Evolutionary conservation across 1,284 basidiomycete species (phyloP), one percentile per base, ranked within the genome.

Genomic region (Amylostereum chailletii): DNA sequence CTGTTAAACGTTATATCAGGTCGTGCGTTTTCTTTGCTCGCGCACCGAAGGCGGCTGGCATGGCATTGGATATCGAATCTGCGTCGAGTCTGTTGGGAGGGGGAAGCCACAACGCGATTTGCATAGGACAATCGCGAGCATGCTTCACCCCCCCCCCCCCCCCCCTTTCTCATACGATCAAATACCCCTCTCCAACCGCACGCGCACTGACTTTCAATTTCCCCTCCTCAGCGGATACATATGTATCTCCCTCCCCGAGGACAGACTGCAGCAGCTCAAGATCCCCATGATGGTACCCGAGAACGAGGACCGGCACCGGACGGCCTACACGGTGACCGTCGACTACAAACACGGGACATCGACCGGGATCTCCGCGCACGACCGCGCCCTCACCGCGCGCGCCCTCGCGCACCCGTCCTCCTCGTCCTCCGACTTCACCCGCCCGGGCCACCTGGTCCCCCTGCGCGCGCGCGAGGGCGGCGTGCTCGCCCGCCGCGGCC

Each of bases 301-400:
- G 46, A 97, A 96, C 64, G 83, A 93, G 60, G 95, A 99, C 58
- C 81, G 83, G 46, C 88, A 96, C 67, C 81, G 83, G 49, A 99
- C 95, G 0, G 96, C 96, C 0, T 99, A 99, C 70, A 94, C 95
- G n/a, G 75, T 98, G 56, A 99, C 95, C 0, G 82, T 96, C 39
- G 96, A 99, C 69, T 95, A 95, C 67, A 86, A 81, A 60, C 75
- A 89, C 58, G 90, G 86, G 3, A 95, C 90, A 1, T 86, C 92
- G 1, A 99, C 96, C 6, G 96, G 96, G 34, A 99, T 99, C 60
- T 96, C 93, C 44, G 95, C 96, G 3, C 86, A 93, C 66, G 95
- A 99, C 69, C 84, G 96, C 51, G 85, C 91, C 4, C 74, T 94
- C 50, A 95, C 94, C 5, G 90, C 79, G 1, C 80, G 90, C 39